Evolutionary conservation across 108 stramenopile species (phyloP), one percentile per base, ranked within the genome.

Genomic region (Skeletonema marinoi): DNA sequence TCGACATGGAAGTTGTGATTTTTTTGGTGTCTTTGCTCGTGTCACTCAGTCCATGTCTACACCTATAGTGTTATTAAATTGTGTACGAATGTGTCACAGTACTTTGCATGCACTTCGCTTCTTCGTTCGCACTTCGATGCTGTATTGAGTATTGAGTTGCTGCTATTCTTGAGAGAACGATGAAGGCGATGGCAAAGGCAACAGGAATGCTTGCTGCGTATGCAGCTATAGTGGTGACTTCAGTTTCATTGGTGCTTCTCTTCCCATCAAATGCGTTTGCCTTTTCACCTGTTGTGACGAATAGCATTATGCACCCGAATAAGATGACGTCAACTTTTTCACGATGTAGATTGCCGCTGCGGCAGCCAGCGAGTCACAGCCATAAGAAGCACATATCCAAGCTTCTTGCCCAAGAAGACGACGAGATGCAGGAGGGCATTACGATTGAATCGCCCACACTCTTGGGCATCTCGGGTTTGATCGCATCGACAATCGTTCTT

Each of bases 401-500:
- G 25, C 21, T 25, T 56, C 2, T 8, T 56, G 54, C 25, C 19
- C 16, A 25, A 56, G 54, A 56, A 56, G 54, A 56, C 0, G 54
- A 56, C 21, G 6, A 4, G 19, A 5, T 19, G 50, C 6, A 1
- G 2, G 50, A 56, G 7, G 25, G 29, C 10, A 7, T 56, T 9
- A n/a, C 44, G 1, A 25, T 56, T 3, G 54, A n/a, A 56, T 56
- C 54, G 10, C 4, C 54, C 1, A 5, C 7, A 8, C 54, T 79
- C 11, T 50, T 88, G 31, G 89, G 87, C 0, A 56, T 77, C 36
- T 17, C 68, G 10, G 93, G 93, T 6, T 73, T 81, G 4, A 2
- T 82, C 7, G 86, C 90, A 14, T 70, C 87, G 1, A 16, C 82
- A 35, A 79, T 91, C n/a, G 82, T 86, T 25, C 68, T 92, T 14